Conservation (phyloP, 2,329 filamentous ascomycete genomes). For the Diaporthe caulivora region DNA sequence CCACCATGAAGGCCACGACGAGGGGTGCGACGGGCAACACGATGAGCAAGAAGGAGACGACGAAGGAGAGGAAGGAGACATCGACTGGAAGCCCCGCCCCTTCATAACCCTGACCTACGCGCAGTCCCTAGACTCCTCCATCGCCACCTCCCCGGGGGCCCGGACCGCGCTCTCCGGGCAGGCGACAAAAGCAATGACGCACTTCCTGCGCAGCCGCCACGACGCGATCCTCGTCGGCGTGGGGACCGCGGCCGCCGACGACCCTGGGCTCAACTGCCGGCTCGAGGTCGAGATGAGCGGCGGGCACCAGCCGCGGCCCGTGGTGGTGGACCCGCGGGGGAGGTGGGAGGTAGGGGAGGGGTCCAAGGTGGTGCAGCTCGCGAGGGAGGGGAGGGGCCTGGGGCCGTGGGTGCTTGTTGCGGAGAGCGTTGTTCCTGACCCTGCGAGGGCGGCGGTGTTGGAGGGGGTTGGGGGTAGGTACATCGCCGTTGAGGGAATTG, state of each 20-base stretch:
- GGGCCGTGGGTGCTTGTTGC: conserved; percentile 80
- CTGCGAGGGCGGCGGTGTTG: conserved; percentile 57
- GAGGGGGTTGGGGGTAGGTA: conserved; percentile 66
- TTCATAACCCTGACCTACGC: conserved; percentile 90
- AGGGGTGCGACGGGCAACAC: no score
- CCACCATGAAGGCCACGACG: background rate
- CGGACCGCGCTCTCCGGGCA: conserved; percentile 87
- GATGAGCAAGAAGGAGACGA: background rate
- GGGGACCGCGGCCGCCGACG: conserved; percentile 85
- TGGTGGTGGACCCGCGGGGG: conserved; percentile 84
- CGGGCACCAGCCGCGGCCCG: conserved; percentile 77
- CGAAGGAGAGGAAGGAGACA: background rate
- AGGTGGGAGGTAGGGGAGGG: conserved; percentile 75
- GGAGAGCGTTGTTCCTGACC: conserved; percentile 54
- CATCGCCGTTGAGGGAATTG: conserved; percentile 57
- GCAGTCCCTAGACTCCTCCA: conserved; percentile 85
- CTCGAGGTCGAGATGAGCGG: conserved; percentile 68
- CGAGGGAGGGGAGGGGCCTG: conserved; percentile 73
- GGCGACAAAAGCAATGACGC: conserved; percentile 91
- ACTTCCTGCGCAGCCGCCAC: conserved; percentile 86
- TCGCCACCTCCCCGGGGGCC: conserved; percentile 82
- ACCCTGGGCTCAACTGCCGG: conserved; percentile 88
- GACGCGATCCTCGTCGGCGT: conserved; percentile 88
- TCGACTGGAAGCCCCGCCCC: conserved; percentile 46
- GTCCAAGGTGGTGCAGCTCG: conserved; percentile 76